Conservation (phyloP, 1,284 basidiomycete species). For the Fomitopsis betulina region DNA sequence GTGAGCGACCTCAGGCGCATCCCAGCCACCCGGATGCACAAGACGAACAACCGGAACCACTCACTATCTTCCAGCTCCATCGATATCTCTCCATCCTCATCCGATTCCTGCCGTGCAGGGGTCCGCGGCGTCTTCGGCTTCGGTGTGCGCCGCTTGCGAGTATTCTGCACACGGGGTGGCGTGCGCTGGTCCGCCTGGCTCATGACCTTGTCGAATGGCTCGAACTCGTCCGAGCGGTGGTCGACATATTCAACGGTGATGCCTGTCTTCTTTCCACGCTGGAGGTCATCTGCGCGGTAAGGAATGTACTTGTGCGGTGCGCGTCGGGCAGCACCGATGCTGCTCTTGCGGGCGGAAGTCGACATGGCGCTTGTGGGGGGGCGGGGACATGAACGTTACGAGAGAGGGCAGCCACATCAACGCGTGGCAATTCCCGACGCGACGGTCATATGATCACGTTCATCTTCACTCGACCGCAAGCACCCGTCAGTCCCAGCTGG, state of each 20-base stretch:
- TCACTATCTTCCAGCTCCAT: conserved; percentile 66
- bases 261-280: conserved; percentile 74
- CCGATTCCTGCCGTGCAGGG: conserved; percentile 18
- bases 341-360: conserved; percentile 32
- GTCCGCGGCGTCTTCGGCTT: conserved; percentile 28
- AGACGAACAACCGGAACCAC: conserved; percentile 22
- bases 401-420: neutral
- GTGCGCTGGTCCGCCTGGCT: conserved; percentile 62
- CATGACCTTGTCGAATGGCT: conserved; percentile 75
- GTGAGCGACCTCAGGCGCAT: neutral
- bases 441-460: neutral
- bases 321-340: conserved; percentile 24
- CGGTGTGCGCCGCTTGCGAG: conserved; percentile 37
- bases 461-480: too few species aligned
- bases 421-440: neutral
- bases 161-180: conserved; percentile 42
- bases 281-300: conserved; percentile 67
- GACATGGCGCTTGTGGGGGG: conserved; percentile 21
- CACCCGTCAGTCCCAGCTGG: too few species aligned
- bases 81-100: conserved; percentile 61
- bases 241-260: conserved; percentile 62
- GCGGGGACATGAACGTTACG: neutral
- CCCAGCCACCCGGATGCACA: neutral
- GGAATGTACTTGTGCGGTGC: conserved; percentile 57
- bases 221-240: conserved; percentile 79